Evolutionary conservation across 225 moss, liverwort and hornwort genomes (phyloP).

Genomic region (Marchantia paleacea): DNA sequence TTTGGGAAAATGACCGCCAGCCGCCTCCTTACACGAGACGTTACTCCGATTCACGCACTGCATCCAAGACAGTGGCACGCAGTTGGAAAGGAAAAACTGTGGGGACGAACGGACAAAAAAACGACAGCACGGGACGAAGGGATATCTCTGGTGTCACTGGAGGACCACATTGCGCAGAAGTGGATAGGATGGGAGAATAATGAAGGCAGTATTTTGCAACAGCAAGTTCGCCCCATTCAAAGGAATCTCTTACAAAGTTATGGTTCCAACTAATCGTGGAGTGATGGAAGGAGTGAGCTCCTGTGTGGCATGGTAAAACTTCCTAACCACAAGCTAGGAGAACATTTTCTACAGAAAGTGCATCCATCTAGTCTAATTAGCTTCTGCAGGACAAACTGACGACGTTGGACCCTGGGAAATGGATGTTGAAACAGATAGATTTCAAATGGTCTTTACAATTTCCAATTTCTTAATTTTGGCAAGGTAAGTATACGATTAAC

Average conservation of each 20-base stretch:
- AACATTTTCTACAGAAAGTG: not conserved
- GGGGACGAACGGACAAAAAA: not conserved
- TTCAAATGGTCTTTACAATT: not conserved
- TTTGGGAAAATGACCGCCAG: slow-evolving; percentile 4
- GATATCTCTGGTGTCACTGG: not conserved
- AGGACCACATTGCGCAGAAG: not conserved
- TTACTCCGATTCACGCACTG: not conserved
- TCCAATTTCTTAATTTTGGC: not conserved
- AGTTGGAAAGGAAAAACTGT: not conserved
- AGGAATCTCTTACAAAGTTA: not conserved
- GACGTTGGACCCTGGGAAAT: too few species aligned
- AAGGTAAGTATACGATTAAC: not conserved
- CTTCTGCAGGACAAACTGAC: not conserved
- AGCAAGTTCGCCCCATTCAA: not conserved
- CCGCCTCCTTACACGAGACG: not conserved
- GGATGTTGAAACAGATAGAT: not conserved
- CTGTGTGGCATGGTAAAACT: not conserved
- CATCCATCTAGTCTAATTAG: not conserved
- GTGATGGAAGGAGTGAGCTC: not conserved
- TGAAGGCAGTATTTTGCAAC: not conserved
- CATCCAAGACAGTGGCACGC: slow-evolving; percentile 1
- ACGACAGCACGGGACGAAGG: not conserved
- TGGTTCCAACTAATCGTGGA: not conserved
- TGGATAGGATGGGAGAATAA: not conserved
- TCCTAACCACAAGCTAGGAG: not conserved